Evolutionary conservation across 1,284 basidiomycete species (phyloP).

Genomic region (Sporisorium reilianum): DNA sequence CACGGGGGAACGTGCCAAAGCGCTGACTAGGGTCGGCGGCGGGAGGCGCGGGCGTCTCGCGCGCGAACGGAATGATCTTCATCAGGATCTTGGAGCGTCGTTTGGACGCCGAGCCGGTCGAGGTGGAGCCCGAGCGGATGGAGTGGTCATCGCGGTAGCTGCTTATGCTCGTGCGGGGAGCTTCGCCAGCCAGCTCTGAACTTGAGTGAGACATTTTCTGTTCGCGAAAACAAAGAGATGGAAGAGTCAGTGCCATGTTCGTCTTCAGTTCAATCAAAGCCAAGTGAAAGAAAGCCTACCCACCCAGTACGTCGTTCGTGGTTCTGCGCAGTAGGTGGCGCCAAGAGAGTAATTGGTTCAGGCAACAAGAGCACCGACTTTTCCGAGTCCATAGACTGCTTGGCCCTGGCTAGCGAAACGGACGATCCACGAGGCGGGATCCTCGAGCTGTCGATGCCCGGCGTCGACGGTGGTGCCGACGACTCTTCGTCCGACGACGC

Average conservation of each 20-base stretch:
- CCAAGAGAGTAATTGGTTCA: conserved; percentile 20
- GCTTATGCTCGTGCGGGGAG: conserved; percentile 34
- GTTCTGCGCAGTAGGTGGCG: conserved; percentile 7
- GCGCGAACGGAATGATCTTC: conserved; percentile 44
- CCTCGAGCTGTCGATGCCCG: conserved; percentile 22
- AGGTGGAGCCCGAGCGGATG: conserved; percentile 10
- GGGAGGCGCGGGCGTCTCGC: conserved; percentile 4
- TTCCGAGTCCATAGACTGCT: conserved; percentile 45
- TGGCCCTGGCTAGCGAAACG: conserved; percentile 4
- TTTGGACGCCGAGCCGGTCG: conserved; percentile 16
- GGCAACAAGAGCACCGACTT: conserved; percentile 21
- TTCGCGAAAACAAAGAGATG: not conserved
- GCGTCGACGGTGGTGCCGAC: conserved; percentile 31
- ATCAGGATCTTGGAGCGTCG: conserved; percentile 32
- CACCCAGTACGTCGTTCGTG: conserved; percentile 27
- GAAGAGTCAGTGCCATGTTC: not conserved
- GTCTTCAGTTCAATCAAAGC: not conserved
- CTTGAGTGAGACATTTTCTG: conserved; percentile 44
- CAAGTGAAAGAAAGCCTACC: conserved; percentile 1
- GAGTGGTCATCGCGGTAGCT: conserved; percentile 8
- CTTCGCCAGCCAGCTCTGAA: conserved; percentile 44
- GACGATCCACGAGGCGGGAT: conserved; percentile 34
- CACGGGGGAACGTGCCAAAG: conserved; percentile 32
- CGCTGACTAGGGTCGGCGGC: conserved; percentile 4
- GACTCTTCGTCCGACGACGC: conserved; percentile 42